These are phyloP conservation scores for Licmophora abbreviata DNA, from an alignment of 108 stramenopile species.

Conservation along the genomic window DNA sequence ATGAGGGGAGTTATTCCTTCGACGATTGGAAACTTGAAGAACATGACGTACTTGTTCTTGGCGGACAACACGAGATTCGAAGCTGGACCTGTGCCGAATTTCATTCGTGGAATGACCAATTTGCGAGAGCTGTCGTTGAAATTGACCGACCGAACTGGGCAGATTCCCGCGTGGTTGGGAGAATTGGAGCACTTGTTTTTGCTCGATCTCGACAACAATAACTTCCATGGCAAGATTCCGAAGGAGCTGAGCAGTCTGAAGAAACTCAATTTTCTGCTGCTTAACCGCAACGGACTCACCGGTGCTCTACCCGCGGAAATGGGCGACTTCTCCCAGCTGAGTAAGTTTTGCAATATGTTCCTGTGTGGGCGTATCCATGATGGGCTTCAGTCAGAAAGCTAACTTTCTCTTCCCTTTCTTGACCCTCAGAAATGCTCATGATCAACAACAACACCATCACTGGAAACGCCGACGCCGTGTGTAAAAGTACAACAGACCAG, in stretches of 20 bases:
- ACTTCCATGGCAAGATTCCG: slow-evolving; percentile 20
- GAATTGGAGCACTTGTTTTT: slow-evolving; percentile 16
- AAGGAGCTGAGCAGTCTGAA: slow-evolving; percentile 6
- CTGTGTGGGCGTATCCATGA: too few relatives aligned
- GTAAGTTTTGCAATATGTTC: neutral
- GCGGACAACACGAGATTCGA: slow-evolving; percentile 2
- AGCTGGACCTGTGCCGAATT: neutral
- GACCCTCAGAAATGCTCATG: too few relatives aligned
- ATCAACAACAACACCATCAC: too few relatives aligned
- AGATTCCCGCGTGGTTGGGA: slow-evolving; percentile 21
- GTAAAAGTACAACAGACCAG: too few relatives aligned
- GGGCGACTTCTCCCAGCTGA: neutral
- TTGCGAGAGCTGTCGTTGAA: slow-evolving; percentile 5
- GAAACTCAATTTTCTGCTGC: slow-evolving; percentile 12
- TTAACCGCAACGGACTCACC: slow-evolving; percentile 29
- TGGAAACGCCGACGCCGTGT: too few relatives aligned
- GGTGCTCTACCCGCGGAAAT: slow-evolving; percentile 22
- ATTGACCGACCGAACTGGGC: slow-evolving; percentile 6
- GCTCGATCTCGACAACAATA: slow-evolving; percentile 32
- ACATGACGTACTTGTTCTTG: slow-evolving; percentile 25
- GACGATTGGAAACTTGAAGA: slow-evolving; percentile 16
- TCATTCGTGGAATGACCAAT: slow-evolving; percentile 3
- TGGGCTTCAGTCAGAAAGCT: too few relatives aligned
- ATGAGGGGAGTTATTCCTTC: slow-evolving; percentile 5
- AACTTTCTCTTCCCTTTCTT: too few relatives aligned